Base-by-base conservation (phyloP, 1,284 basidiomycete genomes). In the Schizopora paradoxa region DNA sequence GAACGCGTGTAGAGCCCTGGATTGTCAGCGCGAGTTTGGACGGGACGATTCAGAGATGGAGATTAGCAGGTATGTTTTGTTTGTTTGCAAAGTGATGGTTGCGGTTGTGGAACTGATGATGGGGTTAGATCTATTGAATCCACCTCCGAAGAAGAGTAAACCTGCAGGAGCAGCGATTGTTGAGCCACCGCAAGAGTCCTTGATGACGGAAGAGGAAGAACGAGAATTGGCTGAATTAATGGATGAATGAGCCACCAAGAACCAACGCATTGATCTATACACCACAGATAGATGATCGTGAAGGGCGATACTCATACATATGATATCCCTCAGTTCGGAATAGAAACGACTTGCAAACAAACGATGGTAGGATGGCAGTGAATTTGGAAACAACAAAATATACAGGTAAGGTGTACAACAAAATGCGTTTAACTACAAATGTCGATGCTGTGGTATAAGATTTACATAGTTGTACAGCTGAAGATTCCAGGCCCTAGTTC, bases 1-100 rank as follows among this genome's bases (percentile, higher is more conserved):
- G n/a, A n/a, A n/a, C n/a, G n/a, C n/a, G n/a, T n/a, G 63, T 77
- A 3, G 81, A 87, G 57, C 76, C 82, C 5, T 91, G 86, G 86
- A 71, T 93, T 33, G 65, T 96, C 31, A 91, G 83, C 45, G 76
- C 82, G 0, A 82, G 89, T 59, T 64, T 97, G 43, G 93, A 97
- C 61, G 79, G 82, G 25, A 95, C 92, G 5, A 68, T 96, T 31
- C 69, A 92, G 51, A 79, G 78, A 56, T 96, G 92, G 91, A 76
- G 70, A 56, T 62, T 93, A 23, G 65, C 67, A 54, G 88, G 89
- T 87, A 54, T 47, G 77, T 62, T 18, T 39, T 37, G 16, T 28
- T 21, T 33, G 25, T 32, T 23, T 18, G 44, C 38, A 21, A 37
- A 19, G n/a, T 31, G 28, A 7, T 26, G n/a, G n/a, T n/a, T n/a